Conservation (phyloP, 2,329 filamentous ascomycete species). For the Paraconiothyrium brasiliense region DNA sequence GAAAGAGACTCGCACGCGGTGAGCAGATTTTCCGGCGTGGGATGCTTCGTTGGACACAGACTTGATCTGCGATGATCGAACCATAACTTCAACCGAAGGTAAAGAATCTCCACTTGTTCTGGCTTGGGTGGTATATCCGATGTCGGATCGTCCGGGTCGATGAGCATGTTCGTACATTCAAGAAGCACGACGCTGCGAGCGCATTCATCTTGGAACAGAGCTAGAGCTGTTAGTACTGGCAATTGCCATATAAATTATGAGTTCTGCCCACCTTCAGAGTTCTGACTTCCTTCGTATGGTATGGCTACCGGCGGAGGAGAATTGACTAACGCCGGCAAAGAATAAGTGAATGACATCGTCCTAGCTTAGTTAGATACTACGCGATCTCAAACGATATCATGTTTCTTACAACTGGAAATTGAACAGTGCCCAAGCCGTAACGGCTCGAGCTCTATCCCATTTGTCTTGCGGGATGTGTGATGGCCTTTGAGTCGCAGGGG, state of each 20-base stretch:
- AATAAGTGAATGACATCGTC: constrained; percentile 40
- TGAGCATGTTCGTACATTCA: constrained; percentile 31
- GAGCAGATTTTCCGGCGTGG: constrained; percentile 38
- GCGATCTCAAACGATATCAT: neutral
- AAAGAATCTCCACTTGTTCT: constrained; percentile 33
- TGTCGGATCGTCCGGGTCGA: constrained; percentile 18
- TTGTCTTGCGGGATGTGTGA: constrained; percentile 25
- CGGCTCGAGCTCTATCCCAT: constrained; percentile 34
- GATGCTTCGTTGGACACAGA: constrained; percentile 30
- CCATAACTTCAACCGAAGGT: constrained; percentile 35
- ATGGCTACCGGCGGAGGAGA: constrained; percentile 34
- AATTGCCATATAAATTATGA: neutral
- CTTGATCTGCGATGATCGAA: constrained; percentile 28
- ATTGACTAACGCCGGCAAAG: constrained; percentile 32
- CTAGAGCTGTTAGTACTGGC: constrained; percentile 24
- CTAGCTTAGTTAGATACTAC: constrained; percentile 24
- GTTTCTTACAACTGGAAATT: constrained; percentile 44
- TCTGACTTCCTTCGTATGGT: constrained; percentile 29
- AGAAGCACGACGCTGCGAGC: constrained; percentile 35
- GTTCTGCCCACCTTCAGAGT: constrained; percentile 31
- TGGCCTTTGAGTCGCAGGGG: constrained; percentile 22
- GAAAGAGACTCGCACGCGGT: constrained; percentile 33
- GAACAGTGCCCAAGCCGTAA: constrained; percentile 43
- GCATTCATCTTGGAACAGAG: constrained; percentile 40
- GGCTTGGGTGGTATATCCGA: constrained; percentile 21